Percentiles rank a stretch among this genome's conserved stretches.
These are phyloP conservation scores for Epicoccum sorghinum DNA, from an alignment of 2,329 filamentous ascomycete genomes.

Conservation along the genomic window DNA sequence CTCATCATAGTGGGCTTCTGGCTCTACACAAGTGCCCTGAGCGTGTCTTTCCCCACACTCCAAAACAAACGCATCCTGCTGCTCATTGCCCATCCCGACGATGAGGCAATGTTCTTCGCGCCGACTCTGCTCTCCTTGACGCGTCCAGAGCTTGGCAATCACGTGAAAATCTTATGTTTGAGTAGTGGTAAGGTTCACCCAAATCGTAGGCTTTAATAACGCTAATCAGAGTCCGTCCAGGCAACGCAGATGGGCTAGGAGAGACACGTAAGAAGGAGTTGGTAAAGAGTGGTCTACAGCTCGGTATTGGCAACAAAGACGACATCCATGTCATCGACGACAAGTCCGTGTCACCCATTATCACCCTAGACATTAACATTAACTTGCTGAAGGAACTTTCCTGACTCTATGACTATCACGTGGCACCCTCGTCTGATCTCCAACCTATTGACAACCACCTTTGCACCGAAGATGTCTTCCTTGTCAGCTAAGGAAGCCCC, in stretches of 20 bases:
- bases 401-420: conserved; percentile 81
- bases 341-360: conserved; percentile 53
- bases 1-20: conserved; percentile 52
- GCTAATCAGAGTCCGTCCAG: conserved; percentile 48
- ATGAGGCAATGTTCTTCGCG: conserved; percentile 99
- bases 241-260: conserved; percentile 86
- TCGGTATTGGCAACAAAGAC: conserved; percentile 75
- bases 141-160: conserved; percentile 78
- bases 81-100: conserved; percentile 95
- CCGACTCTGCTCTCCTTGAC: conserved; percentile 87
- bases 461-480: conserved; percentile 68
- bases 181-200: conserved; percentile 68
- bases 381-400: conserved; percentile 65
- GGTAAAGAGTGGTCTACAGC: conserved; percentile 74
- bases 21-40: conserved; percentile 56
- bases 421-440: conserved; percentile 79
- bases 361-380: conserved; percentile 1
- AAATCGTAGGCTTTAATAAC: neutral
- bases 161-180: conserved; percentile 91
- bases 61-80: conserved; percentile 86
- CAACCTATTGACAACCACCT: conserved; percentile 71
- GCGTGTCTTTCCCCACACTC: conserved; percentile 66
- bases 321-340: conserved; percentile 88
- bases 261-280: conserved; percentile 83
- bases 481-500: conserved; percentile 53